Base-by-base conservation (phyloP, 805 yeast genomes). In the Cyberlindnera mrakii region DNA sequence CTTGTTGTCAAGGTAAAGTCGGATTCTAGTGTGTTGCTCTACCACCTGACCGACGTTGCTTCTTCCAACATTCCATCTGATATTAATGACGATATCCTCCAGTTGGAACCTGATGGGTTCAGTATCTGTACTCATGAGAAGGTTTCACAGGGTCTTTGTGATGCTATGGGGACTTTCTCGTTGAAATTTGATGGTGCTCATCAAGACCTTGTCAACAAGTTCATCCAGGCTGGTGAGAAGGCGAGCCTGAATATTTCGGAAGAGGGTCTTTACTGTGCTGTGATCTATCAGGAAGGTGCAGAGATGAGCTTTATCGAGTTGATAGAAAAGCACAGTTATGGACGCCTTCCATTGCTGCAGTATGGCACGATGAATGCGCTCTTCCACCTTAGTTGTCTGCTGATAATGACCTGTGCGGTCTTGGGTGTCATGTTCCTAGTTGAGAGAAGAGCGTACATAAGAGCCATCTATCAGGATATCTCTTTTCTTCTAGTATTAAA, bases 51-150 rank as follows among this genome's bases (percentile, higher is more conserved):
- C 11, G 54, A 45, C 33, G 7, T 35, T 10, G 35, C 15, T 3
- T 11, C 38, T 5, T 47, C 52, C 4, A 51, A 44, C 40, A 49
- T 51, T 19, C 54, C 54, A 5, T 2, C 45, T 20, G 8, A 20
- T 5, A 38, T 47, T 11, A 35, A 32, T 4, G 45, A 49, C 9
- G 36, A 41, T 4, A 18, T n/a, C 11, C 15, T 51, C 3, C 30
- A 11, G 10, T 2, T n/a, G 14, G 49, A 43, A 20, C 31, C 33
- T 6, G 15, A 33, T 8, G 52, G 52, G 7, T 49, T 51, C 30
- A 27, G 48, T 13, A 27, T 51, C 10, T 51, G 54, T 31, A 36
- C 54, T 1, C 44, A 38, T 31, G 41, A 49, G 39, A 33, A 33
- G 17, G 11, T n/a, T 15, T 35, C 43, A 8, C 40, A 29, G 17